Conservation (phyloP, 176 grass and related monocot species). For the Canna indica region DNA sequence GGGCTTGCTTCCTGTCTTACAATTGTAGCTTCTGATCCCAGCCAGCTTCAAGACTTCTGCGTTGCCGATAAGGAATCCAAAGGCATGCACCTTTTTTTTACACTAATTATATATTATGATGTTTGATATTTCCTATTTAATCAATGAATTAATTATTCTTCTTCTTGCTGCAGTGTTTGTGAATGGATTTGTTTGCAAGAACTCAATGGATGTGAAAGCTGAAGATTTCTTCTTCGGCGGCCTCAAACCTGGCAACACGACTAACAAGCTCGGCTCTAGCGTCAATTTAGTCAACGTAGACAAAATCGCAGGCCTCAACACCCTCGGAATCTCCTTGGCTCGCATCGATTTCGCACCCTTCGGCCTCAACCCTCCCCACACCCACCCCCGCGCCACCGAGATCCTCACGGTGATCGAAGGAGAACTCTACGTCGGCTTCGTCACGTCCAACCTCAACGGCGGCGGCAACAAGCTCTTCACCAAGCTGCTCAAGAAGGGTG, state of each 20-base stretch:
- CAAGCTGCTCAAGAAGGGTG: conserved; percentile 34
- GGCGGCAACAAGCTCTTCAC: conserved; percentile 36
- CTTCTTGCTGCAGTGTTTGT: conserved; percentile 57
- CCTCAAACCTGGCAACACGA: conserved; percentile 30
- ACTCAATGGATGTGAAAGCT: conserved; percentile 40
- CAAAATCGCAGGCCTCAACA: conserved; percentile 54
- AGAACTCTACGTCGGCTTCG: conserved; percentile 47
- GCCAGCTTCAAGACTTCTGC: too few relatives aligned
- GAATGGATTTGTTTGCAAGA: conserved; percentile 76
- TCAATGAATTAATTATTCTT: too few relatives aligned
- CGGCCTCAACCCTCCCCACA: conserved; percentile 58
- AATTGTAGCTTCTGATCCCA: too few relatives aligned
- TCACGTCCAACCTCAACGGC: conserved; percentile 43
- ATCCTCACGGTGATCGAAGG: conserved; percentile 40
- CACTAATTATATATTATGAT: too few relatives aligned
- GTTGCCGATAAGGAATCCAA: too few relatives aligned
- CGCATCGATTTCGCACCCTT: conserved; percentile 48
- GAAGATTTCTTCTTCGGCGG: conserved; percentile 42
- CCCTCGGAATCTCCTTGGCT: conserved; percentile 51
- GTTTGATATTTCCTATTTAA: too few relatives aligned
- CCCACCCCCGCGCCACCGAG: conserved; percentile 48
- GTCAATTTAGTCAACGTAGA: conserved; percentile 27
- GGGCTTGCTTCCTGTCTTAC: too few relatives aligned
- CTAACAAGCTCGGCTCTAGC: conserved; percentile 27
- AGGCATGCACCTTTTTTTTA: too few relatives aligned